Evolutionary conservation across 352 stramenopile genomes (phyloP).

Genomic region (Globisporangium viniferum): DNA sequence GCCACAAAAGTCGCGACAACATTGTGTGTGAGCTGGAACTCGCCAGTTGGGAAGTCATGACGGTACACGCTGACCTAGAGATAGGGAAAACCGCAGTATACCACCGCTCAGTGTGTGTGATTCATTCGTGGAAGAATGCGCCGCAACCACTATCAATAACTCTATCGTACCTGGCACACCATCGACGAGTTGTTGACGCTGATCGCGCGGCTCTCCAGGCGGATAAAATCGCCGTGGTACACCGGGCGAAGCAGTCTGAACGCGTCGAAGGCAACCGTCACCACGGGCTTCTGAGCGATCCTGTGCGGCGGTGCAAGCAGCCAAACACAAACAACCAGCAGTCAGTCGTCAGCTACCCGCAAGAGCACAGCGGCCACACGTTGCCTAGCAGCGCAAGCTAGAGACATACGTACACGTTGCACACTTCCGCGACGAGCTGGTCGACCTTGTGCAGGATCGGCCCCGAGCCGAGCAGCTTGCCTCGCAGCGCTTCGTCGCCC

Average conservation of each 20-base stretch:
- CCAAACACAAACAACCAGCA: not conserved
- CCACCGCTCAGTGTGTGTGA: not conserved
- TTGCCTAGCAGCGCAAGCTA: too few relatives aligned
- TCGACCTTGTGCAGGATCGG: conserved; percentile 53
- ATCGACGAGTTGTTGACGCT: conserved; percentile 39
- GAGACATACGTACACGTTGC: conserved; percentile 12
- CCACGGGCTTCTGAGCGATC: conserved; percentile 27
- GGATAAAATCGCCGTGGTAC: conserved; percentile 42
- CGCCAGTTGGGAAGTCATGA: conserved; percentile 28
- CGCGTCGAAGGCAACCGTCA: conserved; percentile 48
- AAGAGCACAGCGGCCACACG: too few relatives aligned
- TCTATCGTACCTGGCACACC: conserved; percentile 29
- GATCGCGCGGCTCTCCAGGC: conserved; percentile 34
- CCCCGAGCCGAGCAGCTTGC: conserved; percentile 44
- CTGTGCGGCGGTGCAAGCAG: conserved; percentile 7
- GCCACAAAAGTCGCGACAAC: conserved; percentile 40
- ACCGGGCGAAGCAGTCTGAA: conserved; percentile 34
- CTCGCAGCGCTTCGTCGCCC: conserved; percentile 46
- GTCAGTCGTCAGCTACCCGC: not conserved
- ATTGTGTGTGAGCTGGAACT: conserved; percentile 47
- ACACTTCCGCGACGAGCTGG: conserved; percentile 34
- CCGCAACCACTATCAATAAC: not conserved
- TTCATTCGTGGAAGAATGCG: not conserved
- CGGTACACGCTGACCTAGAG: conserved; percentile 36
- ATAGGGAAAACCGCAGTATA: not conserved